Conservation (phyloP, 495 filamentous ascomycete genomes). For the Trichoderma erinaceum region DNA sequence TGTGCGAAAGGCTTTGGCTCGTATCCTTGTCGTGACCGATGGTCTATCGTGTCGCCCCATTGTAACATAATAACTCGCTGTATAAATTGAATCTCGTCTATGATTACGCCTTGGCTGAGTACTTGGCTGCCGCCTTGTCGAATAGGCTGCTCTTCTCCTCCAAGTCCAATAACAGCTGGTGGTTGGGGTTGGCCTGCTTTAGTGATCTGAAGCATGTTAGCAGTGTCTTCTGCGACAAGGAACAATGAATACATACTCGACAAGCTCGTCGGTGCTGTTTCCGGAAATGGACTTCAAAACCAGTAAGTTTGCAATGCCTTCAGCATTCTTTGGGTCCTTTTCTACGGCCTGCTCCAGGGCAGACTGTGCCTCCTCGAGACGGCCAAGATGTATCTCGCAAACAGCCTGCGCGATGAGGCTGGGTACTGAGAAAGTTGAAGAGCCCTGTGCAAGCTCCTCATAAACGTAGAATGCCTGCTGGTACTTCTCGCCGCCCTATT, state of each 20-base stretch:
- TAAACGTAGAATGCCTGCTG: slow-evolving; percentile 97
- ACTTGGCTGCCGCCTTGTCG: slow-evolving; percentile 73
- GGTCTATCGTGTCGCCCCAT: background rate
- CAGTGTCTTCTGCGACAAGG: background rate
- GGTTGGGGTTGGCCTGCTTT: slow-evolving; percentile 50
- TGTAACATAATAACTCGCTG: background rate
- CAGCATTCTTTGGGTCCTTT: slow-evolving; percentile 62
- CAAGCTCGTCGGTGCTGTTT: slow-evolving; percentile 55
- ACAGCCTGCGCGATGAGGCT: slow-evolving; percentile 82
- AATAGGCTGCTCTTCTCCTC: slow-evolving; percentile 73
- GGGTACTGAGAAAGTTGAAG: slow-evolving; percentile 60
- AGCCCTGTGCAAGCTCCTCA: slow-evolving; percentile 87
- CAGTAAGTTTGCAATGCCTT: slow-evolving; percentile 72
- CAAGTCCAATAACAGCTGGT: slow-evolving; percentile 61
- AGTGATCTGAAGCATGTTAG: slow-evolving; percentile 43
- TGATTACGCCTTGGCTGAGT: slow-evolving; percentile 62
- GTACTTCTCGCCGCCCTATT: slow-evolving; percentile 88
- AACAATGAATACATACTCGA: slow-evolving; percentile 42
- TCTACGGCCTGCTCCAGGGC: slow-evolving; percentile 74
- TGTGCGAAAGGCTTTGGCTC: background rate
- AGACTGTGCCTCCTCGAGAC: slow-evolving; percentile 81
- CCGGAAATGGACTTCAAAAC: slow-evolving; percentile 73
- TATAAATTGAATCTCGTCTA: slow-evolving; percentile 25
- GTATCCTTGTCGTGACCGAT: background rate
- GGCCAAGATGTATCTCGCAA: slow-evolving; percentile 84